Base-by-base conservation (phyloP, 2,329 filamentous ascomycete species). In the Aspergillus pseudoviridinutans region DNA sequence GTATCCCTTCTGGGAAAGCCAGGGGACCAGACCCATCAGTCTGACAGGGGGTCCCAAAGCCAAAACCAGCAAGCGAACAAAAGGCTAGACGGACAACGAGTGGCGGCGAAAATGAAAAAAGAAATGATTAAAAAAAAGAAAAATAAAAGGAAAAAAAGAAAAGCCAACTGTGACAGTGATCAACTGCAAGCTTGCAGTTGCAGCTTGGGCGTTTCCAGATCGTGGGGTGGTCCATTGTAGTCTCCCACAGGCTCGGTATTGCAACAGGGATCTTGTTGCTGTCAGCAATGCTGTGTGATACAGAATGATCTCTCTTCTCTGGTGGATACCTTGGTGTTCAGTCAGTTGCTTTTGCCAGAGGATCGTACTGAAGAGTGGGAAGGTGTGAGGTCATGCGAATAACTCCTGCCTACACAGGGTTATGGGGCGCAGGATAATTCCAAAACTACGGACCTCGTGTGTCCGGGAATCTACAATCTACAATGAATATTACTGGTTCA, bases 151-250 rank as follows among this genome's bases (percentile, higher is more conserved):
- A 35, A 14, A 4, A 35, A 35, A 35, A 17, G 14, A 35, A 35
- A 35, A 35, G 14, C 4, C 32, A 35, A 35, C 12, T 4, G 4
- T 6, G 12, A 14, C 14, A 35, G 12, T 12, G 8, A 14, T 46
- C 22, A 22, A 25, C 14, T 51, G 41, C 46, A 54, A 22, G 49
- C 51, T 56, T 49, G 51, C 46, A 54, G 51, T 38, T 25, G 55
- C 51, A 51, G 58, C 58, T 55, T 27, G 12, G 57, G 54, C 57
- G 57, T 60, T 64, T 60, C 62, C 58, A 64, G 62, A 67, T 69
- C 66, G 66, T 68, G 67, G 66, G 63, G 63, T 53, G 56, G 60
- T 6, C n/a, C n/a, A 46, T 46, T 46, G 42, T 46, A 24, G 42
- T 46, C 51, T 56, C 53, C 56, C 60, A 61, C 50, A 58, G 56